Evolutionary conservation across 164 flowering plant species (phyloP).

Genomic region (Sextonia rubra): DNA sequence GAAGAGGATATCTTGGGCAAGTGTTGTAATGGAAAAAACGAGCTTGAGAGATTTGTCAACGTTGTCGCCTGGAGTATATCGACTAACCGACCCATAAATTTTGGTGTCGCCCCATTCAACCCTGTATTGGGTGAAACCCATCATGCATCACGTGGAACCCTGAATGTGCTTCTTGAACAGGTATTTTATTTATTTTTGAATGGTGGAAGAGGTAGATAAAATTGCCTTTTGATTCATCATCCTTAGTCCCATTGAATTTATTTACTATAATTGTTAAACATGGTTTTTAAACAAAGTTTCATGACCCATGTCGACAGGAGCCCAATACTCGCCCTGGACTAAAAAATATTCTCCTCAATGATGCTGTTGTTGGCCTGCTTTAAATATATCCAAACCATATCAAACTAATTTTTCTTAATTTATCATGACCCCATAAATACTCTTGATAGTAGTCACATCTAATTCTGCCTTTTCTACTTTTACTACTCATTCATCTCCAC

Average conservation of each 20-base stretch:
- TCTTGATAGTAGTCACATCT: too few species aligned
- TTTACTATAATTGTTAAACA: neutral
- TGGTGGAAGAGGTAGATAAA: slow-evolving; percentile 10
- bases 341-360: too few species aligned
- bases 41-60: slow-evolving; percentile 44
- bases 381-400: too few species aligned
- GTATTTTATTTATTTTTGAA: slow-evolving; percentile 8
- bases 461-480: too few species aligned
- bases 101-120: slow-evolving; percentile 79
- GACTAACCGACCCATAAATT: slow-evolving; percentile 47
- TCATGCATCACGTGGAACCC: slow-evolving; percentile 62
- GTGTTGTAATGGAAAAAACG: slow-evolving; percentile 38
- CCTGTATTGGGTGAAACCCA: slow-evolving; percentile 93
- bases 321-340: too few species aligned
- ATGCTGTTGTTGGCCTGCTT: too few species aligned
- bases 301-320: too few species aligned
- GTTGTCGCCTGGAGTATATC: slow-evolving; percentile 86
- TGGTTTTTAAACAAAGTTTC: too few species aligned
- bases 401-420: too few species aligned
- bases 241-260: neutral
- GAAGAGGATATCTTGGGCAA: slow-evolving; percentile 41
- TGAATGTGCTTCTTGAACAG: slow-evolving; percentile 86
- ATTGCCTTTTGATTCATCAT: neutral
- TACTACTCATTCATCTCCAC: too few species aligned
- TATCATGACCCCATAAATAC: too few species aligned